Evolutionary conservation across 495 filamentous ascomycete species (phyloP).

Genomic region (Daldinia loculata): DNA sequence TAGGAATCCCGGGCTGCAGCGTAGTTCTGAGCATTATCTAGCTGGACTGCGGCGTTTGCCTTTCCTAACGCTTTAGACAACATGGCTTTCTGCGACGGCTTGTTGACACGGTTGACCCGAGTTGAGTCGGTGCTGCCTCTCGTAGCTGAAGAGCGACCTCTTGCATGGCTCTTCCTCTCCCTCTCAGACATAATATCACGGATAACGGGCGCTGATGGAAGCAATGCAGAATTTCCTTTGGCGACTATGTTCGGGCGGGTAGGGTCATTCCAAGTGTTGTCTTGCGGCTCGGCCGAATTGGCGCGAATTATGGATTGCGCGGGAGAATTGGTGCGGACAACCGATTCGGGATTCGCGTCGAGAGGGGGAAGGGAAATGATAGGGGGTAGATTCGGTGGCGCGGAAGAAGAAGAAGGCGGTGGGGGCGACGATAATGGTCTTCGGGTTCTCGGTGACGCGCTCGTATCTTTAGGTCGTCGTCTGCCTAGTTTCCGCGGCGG

Average conservation of each 20-base stretch:
- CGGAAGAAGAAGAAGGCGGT: conserved; percentile 46
- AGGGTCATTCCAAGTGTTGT: conserved; percentile 35
- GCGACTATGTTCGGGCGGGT: conserved; percentile 20
- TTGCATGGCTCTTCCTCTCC: conserved; percentile 55
- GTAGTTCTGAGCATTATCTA: conserved; percentile 95
- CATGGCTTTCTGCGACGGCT: conserved; percentile 88
- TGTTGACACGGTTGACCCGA: conserved; percentile 47
- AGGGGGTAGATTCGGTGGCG: conserved; percentile 46
- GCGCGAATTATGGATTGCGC: conserved; percentile 31
- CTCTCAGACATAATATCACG: conserved; percentile 43
- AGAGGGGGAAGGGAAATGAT: conserved; percentile 41
- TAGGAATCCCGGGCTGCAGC: conserved; percentile 94
- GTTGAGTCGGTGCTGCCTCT: conserved; percentile 55
- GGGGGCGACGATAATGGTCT: conserved; percentile 41
- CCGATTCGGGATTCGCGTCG: conserved; percentile 37
- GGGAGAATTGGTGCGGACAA: conserved; percentile 21
- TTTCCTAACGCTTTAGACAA: conserved; percentile 92
- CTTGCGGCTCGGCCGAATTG: conserved; percentile 32
- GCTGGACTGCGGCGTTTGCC: conserved; percentile 90
- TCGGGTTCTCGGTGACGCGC: conserved; percentile 33
- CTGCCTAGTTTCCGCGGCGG: conserved; percentile 38
- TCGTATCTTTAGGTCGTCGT: conserved; percentile 30
- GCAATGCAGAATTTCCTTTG: conserved; percentile 28
- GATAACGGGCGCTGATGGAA: conserved; percentile 36
- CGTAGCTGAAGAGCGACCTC: conserved; percentile 56